These are phyloP conservation scores for Cyclotella choctawhatcheeana DNA, from an alignment of 108 stramenopile genomes.

Conservation along the genomic window DNA sequence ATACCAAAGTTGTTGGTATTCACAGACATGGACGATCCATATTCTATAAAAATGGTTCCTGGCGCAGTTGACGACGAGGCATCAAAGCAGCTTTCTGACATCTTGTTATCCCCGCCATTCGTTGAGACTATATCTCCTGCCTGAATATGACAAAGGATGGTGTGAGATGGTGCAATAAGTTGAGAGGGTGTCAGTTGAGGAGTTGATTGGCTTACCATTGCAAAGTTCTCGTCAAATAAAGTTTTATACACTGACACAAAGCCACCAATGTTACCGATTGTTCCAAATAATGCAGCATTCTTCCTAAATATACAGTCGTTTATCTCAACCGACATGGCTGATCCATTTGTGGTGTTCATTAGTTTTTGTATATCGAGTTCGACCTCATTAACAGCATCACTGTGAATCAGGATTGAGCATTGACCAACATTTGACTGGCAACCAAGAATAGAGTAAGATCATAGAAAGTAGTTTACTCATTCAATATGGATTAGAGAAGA, in stretches of 20 bases:
- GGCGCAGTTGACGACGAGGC: conserved; percentile 21
- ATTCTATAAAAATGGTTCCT: conserved; percentile 45
- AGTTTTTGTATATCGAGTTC: background rate
- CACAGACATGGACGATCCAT: conserved; percentile 20
- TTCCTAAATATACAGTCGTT: conserved; percentile 20
- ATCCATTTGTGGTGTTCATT: conserved; percentile 1
- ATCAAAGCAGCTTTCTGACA: conserved; percentile 41
- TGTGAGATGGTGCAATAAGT: background rate
- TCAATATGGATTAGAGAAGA: background rate
- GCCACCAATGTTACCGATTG: conserved; percentile 44
- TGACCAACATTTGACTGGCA: conserved; percentile 22
- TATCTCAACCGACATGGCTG: conserved; percentile 43
- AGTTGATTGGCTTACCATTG: conserved; percentile 12
- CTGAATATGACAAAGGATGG: background rate
- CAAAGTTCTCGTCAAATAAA: conserved; percentile 28
- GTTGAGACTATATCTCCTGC: conserved; percentile 41
- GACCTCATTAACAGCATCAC: background rate
- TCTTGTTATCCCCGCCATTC: conserved; percentile 24
- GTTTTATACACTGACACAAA: conserved; percentile 28
- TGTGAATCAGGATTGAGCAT: conserved; percentile 32
- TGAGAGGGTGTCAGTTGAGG: too few relatives aligned
- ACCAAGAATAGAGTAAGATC: background rate
- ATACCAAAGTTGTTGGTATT: conserved; percentile 42
- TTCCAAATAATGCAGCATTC: conserved; percentile 24
- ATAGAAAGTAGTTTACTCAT: background rate